Evolutionary conservation across 164 flowering plant species (phyloP).

Genomic region (Saururus chinensis): DNA sequence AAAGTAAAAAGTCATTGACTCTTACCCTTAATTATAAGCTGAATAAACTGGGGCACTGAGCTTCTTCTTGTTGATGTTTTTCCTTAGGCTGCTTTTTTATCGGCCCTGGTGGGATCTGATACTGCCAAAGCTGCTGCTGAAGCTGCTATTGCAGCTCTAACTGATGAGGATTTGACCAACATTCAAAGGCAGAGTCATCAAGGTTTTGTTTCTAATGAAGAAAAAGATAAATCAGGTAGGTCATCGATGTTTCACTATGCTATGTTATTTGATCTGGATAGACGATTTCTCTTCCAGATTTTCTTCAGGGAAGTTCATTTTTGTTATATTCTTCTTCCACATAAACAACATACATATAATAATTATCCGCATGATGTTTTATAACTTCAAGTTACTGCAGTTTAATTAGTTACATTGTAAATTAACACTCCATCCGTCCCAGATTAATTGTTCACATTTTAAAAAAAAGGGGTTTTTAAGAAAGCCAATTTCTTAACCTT

Average conservation of each 20-base stretch:
- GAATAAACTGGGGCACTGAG: neutral
- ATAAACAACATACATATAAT: too few species aligned
- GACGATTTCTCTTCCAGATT: neutral
- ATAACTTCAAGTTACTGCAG: too few species aligned
- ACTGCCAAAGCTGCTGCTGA: conserved; percentile 75
- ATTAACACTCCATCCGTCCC: too few species aligned
- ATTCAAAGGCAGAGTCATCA: conserved; percentile 8
- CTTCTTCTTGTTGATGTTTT: neutral
- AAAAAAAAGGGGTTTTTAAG: too few species aligned
- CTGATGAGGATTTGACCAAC: conserved; percentile 21
- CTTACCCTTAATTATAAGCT: neutral
- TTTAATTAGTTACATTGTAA: too few species aligned
- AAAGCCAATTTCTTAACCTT: too few species aligned
- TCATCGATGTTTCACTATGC: neutral
- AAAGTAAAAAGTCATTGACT: neutral
- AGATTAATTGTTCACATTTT: too few species aligned
- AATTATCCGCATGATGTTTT: too few species aligned
- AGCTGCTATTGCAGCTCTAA: conserved; percentile 65
- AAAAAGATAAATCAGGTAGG: conserved; percentile 32
- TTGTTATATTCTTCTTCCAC: neutral
- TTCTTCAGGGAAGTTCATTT: neutral
- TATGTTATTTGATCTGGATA: neutral
- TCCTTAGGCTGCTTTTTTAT: conserved; percentile 80
- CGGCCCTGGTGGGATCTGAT: conserved; percentile 72
- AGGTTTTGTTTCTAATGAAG: conserved; percentile 7